A percentile compares a stretch with the other conserved stretches of the same genome.
These are phyloP conservation scores for Chrysanthemum makinoi DNA, from an alignment of 129 eudicot genomes.

Conservation along the genomic window DNA sequence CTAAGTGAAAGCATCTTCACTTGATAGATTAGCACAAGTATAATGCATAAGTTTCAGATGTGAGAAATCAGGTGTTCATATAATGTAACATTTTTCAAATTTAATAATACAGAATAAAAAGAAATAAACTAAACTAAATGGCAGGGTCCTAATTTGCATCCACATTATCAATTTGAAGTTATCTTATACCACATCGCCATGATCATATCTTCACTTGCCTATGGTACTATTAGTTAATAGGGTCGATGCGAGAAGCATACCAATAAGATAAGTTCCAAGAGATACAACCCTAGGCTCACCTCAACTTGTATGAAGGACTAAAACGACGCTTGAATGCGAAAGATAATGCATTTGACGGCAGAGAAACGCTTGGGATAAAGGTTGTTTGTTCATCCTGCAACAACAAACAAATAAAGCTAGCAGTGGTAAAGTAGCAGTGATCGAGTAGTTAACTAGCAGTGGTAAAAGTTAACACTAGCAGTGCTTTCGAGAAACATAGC, in stretches of 20 bases:
- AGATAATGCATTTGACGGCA: conserved; percentile 82
- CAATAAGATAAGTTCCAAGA: conserved; percentile 8
- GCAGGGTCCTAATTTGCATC: not conserved
- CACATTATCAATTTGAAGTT: not conserved
- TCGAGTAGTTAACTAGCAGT: no score
- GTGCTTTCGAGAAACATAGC: no score
- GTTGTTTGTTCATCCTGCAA: conserved; percentile 78
- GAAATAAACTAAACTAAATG: not conserved
- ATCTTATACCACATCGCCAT: not conserved
- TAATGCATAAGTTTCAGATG: not conserved
- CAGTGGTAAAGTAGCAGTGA: no score
- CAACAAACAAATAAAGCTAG: not conserved
- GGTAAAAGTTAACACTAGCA: no score
- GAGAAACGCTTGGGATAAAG: conserved; percentile 67
- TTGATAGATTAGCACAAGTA: conserved; percentile 4
- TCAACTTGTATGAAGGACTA: conserved; percentile 63
- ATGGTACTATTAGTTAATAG: not conserved
- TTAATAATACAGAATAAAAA: not conserved
- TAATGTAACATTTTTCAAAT: no score
- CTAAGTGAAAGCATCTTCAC: conserved; percentile 1
- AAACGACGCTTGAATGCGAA: conserved; percentile 77
- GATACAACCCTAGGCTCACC: conserved; percentile 33
- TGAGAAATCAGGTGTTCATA: not conserved
- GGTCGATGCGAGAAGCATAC: not conserved
- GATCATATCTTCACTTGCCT: conserved; percentile 10